phyloP scores from a whole-genome alignment of 1,284 basidiomycete genomes.

The Testicularia cyperi region DNA sequence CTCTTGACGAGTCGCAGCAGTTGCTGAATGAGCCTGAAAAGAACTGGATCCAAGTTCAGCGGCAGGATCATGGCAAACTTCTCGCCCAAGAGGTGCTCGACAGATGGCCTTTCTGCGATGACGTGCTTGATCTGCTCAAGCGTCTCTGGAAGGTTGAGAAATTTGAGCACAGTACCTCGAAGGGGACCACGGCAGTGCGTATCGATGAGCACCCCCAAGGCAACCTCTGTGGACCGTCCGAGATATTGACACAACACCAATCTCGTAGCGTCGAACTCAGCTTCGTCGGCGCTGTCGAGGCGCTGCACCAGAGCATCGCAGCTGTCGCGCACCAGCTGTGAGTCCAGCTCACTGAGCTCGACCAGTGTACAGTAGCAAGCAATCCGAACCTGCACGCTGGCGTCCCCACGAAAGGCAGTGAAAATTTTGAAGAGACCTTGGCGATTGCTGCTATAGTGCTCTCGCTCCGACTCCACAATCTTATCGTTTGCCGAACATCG shows the following conservation, averaged over 20 bases:
- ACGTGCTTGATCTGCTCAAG: too few relatives aligned
- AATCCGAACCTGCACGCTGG: background rate
- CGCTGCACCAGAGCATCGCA: conserved; percentile 9
- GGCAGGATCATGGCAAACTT: conserved; percentile 8
- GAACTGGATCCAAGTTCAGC: too few relatives aligned
- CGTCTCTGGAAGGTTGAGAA: background rate
- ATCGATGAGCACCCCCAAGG: conserved; percentile 7
- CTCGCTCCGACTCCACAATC: too few relatives aligned
- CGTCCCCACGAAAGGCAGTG: background rate
- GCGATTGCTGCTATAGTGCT: too few relatives aligned
- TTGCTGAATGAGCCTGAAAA: too few relatives aligned
- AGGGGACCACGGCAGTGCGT: conserved; percentile 1
- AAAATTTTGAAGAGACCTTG: too few relatives aligned
- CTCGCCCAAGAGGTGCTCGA: conserved; percentile 7
- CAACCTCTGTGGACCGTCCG: background rate
- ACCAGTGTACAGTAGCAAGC: conserved; percentile 4
- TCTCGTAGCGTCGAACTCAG: conserved; percentile 3
- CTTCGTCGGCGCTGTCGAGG: conserved; percentile 3
- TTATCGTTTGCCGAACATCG: too few relatives aligned
- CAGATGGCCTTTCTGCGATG: too few relatives aligned
- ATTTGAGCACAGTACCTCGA: background rate
- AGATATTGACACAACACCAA: conserved; percentile 7
- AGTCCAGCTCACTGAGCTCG: conserved; percentile 7
- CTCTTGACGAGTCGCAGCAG: too few relatives aligned
- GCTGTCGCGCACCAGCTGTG: conserved; percentile 4